These are phyloP conservation scores for Silene vulgaris DNA, from an alignment of 179 eudicot genomes.

Conservation along the genomic window DNA sequence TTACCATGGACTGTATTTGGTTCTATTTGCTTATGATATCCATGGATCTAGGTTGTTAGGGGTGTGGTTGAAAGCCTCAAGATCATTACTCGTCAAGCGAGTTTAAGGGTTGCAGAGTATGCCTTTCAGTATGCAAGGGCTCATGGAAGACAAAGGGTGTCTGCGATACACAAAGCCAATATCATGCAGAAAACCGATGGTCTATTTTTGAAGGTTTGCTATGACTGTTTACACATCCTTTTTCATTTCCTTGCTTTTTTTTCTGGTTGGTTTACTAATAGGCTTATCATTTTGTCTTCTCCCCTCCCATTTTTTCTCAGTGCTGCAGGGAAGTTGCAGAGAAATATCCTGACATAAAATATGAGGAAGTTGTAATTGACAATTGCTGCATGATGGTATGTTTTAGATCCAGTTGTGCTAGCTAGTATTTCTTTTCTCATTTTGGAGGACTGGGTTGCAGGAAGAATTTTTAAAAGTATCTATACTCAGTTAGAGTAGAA, in stretches of 20 bases:
- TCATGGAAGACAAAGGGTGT: conserved; percentile 86
- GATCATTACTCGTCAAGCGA: conserved; percentile 94
- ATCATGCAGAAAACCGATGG: conserved; percentile 99
- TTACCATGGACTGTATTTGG: conserved; percentile 5
- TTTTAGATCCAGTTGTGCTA: conserved; percentile 11
- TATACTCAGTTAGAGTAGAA: no score
- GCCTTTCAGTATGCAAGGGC: conserved; percentile 92
- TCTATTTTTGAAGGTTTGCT: conserved; percentile 74
- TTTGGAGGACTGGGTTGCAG: no score
- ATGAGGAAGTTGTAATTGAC: conserved; percentile 96
- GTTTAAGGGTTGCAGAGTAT: conserved; percentile 96
- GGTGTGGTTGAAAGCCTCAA: conserved; percentile 98
- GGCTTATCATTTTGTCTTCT: not conserved
- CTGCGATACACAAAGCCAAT: conserved; percentile 97
- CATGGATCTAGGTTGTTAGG: conserved; percentile 68
- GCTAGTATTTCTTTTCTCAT: conserved; percentile 1
- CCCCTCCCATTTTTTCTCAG: conserved; percentile 36
- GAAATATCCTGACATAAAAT: conserved; percentile 83
- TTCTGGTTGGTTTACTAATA: conserved; percentile 16
- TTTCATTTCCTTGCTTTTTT: not conserved
- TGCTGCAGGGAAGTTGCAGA: conserved; percentile 99
- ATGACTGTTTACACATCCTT: conserved; percentile 4
- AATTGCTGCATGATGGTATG: conserved; percentile 97
- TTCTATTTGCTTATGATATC: conserved; percentile 18
- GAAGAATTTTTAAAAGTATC: no score